These are phyloP conservation scores for Dipodascus geniculatus DNA, from an alignment of 805 yeast species.

Conservation along the genomic window DNA sequence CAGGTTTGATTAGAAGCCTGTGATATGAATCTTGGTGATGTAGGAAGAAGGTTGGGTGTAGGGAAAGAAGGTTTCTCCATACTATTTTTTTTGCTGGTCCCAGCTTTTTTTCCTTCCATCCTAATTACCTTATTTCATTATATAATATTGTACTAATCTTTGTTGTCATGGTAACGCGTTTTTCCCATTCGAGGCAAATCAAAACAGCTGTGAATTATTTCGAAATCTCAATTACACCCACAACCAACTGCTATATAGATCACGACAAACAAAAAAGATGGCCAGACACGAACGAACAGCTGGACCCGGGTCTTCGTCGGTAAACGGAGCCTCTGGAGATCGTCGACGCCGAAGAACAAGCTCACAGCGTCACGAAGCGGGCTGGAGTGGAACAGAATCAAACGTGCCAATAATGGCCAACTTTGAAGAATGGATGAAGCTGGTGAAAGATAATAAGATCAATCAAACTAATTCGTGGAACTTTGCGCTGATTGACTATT, in stretches of 20 bases:
- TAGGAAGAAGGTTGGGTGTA: too few species aligned
- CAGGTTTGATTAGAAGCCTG: too few species aligned
- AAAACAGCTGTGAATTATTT: background rate
- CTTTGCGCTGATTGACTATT: conserved; percentile 82
- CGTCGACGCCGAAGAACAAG: background rate
- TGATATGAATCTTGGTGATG: too few species aligned
- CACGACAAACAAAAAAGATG: background rate
- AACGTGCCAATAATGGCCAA: conserved; percentile 24
- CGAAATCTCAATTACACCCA: background rate
- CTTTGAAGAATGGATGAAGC: conserved; percentile 71
- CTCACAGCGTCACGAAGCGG: background rate
- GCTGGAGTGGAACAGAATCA: background rate
- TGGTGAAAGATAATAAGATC: conserved; percentile 77
- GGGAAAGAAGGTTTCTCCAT: too few species aligned
- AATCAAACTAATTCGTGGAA: conserved; percentile 82
- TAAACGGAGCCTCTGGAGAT: background rate
- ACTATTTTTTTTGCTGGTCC: too few species aligned
- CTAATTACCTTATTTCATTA: too few species aligned
- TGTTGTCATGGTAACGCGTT: background rate
- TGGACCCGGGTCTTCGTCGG: background rate
- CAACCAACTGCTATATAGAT: background rate
- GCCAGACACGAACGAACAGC: background rate
- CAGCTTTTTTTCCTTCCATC: too few species aligned
- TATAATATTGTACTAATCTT: background rate
- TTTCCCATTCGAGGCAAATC: background rate